These are phyloP conservation scores for Hypsizygus marmoreus DNA, from an alignment of 768 basidiomycete genomes.

Conservation along the genomic window DNA sequence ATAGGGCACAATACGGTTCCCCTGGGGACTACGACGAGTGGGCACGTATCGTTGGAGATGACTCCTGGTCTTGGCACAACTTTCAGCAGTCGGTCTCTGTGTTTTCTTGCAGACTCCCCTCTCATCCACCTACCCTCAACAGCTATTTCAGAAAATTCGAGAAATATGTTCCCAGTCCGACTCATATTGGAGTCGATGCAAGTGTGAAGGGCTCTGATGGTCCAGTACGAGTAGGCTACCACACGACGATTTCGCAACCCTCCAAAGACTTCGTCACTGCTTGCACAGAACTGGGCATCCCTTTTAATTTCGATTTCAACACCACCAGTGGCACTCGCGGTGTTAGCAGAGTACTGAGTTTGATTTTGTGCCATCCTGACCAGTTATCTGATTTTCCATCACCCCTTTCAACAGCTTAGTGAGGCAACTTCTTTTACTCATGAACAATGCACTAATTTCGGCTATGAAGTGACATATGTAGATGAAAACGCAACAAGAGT, in stretches of 20 bases:
- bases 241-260: constrained; percentile 38
- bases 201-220: constrained; percentile 48
- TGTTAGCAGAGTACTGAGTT: constrained; percentile 48
- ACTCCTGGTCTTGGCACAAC: constrained; percentile 61
- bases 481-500: constrained; percentile 50
- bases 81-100: constrained; percentile 43
- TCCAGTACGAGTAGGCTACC: constrained; percentile 56
- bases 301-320: constrained; percentile 57
- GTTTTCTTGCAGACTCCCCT: background rate
- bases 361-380: background rate
- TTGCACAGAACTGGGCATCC: constrained; percentile 52
- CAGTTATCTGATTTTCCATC: no score
- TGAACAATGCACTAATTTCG: constrained; percentile 1
- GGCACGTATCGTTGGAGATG: constrained; percentile 52
- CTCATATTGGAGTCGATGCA: constrained; percentile 48
- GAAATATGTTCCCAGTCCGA: constrained; percentile 46
- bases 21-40: constrained; percentile 74
- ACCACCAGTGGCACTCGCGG: constrained; percentile 55
- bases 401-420: constrained; percentile 27
- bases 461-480: constrained; percentile 65
- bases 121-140: constrained; percentile 11
- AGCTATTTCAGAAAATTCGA: constrained; percentile 72
- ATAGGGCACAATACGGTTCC: constrained; percentile 62
- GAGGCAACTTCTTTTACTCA: constrained; percentile 7
- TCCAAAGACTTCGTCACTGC: constrained; percentile 52